phyloP scores from a whole-genome alignment of 129 eudicot genomes.

The Flaveria sonorensis region DNA sequence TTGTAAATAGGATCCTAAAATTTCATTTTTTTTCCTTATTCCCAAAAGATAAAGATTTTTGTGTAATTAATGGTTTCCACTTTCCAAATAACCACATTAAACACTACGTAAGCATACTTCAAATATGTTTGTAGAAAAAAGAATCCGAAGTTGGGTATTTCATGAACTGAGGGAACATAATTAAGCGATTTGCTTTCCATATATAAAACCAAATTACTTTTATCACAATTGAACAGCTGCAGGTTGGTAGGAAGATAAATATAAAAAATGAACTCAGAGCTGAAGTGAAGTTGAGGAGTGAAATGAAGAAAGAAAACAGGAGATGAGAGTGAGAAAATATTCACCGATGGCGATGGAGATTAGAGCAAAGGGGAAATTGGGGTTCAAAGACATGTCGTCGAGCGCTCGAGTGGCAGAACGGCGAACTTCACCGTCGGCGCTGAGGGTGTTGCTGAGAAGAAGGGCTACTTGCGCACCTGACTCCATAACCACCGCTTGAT shows the following conservation, averaged over 20 bases:
- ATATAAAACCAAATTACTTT: neutral
- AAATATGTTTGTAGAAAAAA: neutral
- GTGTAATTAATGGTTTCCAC: neutral
- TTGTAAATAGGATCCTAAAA: neutral
- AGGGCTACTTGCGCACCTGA: slow-evolving; percentile 39
- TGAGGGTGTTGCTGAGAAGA: slow-evolving; percentile 57
- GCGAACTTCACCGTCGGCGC: slow-evolving; percentile 56
- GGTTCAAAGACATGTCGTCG: slow-evolving; percentile 46
- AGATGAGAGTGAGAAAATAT: slow-evolving; percentile 6
- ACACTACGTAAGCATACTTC: neutral
- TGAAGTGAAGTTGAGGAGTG: neutral
- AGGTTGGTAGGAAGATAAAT: neutral
- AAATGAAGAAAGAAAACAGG: neutral
- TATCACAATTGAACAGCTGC: neutral
- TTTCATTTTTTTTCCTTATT: no score
- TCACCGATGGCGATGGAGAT: slow-evolving; percentile 59
- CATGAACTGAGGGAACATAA: no score
- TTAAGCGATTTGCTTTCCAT: no score
- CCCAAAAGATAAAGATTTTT: no score
- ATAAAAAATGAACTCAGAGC: neutral
- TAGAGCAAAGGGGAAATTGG: slow-evolving; percentile 52
- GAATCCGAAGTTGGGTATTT: no score
- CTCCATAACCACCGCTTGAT: slow-evolving; percentile 29
- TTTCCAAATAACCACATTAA: neutral
- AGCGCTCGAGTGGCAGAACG: slow-evolving; percentile 62